Conservation (phyloP, 176 grass and related monocot genomes). For the Musa acuminata region DNA sequence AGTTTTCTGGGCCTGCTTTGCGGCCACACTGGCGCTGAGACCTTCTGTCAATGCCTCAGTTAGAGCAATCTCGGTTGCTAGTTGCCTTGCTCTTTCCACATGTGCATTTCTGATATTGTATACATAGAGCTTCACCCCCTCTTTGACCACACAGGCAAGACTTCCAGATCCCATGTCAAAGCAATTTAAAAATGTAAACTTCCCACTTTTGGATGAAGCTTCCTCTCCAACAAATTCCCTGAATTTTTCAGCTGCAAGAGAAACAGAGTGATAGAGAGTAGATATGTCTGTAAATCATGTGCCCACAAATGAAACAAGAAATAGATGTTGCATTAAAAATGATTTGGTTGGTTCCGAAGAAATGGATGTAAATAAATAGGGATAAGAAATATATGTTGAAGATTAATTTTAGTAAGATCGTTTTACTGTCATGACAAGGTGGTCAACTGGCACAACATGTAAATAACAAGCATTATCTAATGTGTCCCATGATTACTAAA, state of each 20-base stretch:
- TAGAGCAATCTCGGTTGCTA: slow-evolving; percentile 57
- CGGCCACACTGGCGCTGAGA: slow-evolving; percentile 36
- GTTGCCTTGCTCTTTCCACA: slow-evolving; percentile 52
- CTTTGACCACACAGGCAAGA: slow-evolving; percentile 69
- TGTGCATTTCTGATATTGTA: slow-evolving; percentile 71
- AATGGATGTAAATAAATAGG: not conserved
- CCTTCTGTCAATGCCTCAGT: slow-evolving; percentile 63
- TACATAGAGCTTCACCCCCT: slow-evolving; percentile 79
- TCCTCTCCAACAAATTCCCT: slow-evolving; percentile 92
- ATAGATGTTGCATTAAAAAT: not conserved
- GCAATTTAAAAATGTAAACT: slow-evolving; percentile 95
- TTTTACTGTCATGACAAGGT: not conserved
- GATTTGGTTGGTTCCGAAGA: not conserved
- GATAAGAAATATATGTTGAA: not conserved
- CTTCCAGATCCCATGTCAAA: slow-evolving; percentile 90
- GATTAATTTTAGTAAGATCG: not conserved
- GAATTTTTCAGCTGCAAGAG: slow-evolving; percentile 83
- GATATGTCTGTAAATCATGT: no score
- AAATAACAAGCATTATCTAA: not conserved
- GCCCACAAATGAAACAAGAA: not conserved
- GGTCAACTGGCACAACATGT: not conserved
- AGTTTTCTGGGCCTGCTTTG: slow-evolving; percentile 74
- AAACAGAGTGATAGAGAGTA: not conserved
- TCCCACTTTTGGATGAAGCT: slow-evolving; percentile 76
- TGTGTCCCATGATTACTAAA: not conserved